A percentile compares a stretch with the other conserved stretches of the same genome.
phyloP scores from a whole-genome alignment of 176 grass and related monocot genomes.

The Musa troglodytarum region DNA sequence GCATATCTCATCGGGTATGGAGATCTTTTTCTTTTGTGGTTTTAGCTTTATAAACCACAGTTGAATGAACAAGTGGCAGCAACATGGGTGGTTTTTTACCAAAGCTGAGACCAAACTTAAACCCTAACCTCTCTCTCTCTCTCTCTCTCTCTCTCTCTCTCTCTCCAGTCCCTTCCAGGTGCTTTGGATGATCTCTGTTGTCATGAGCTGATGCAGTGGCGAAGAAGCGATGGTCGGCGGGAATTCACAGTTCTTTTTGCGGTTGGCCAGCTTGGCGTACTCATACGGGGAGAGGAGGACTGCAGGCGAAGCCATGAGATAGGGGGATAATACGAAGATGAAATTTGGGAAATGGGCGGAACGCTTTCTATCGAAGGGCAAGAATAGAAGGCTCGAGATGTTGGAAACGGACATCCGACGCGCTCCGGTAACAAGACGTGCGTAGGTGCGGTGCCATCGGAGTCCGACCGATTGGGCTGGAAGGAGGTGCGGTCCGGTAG shows the following conservation, averaged over 20 bases:
- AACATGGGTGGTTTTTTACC: too few species aligned
- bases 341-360: not conserved
- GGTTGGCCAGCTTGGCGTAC: conserved; percentile 40
- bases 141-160: too few species aligned
- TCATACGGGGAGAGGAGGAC: conserved; percentile 50
- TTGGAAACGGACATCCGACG: not conserved
- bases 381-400: not conserved
- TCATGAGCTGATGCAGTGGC: not conserved
- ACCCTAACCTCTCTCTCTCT: too few species aligned
- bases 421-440: not conserved
- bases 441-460: not conserved
- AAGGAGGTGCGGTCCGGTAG: conserved; percentile 43
- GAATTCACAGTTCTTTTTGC: not conserved
- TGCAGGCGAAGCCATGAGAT: conserved; percentile 31
- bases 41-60: too few species aligned
- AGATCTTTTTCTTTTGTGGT: too few species aligned
- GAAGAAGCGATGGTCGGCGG: not conserved
- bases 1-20: too few species aligned
- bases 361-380: conserved; percentile 7
- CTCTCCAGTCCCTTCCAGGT: too few species aligned
- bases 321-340: conserved; percentile 3
- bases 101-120: too few species aligned
- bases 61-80: too few species aligned
- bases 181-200: too few species aligned
- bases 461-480: not conserved